phyloP scores from a whole-genome alignment of 139 green algal genomes.

The Gonium pectorale region DNA sequence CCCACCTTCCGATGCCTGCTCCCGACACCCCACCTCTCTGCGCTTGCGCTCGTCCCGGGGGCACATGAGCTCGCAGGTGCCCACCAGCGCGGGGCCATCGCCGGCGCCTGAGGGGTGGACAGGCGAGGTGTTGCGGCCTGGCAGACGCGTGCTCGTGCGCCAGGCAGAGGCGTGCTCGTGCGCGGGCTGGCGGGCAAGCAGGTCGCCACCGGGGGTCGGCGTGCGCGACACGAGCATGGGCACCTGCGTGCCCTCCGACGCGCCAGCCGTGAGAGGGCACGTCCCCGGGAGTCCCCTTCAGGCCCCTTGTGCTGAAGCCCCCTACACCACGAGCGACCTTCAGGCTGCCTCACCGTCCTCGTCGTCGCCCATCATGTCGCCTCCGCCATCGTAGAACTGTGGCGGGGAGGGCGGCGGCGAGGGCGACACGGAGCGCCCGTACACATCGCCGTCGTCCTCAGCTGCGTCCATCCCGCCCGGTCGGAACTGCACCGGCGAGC shows the following conservation, averaged over 20 bases:
- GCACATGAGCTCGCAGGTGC: conserved; percentile 81
- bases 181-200: too few relatives aligned
- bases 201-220: too few relatives aligned
- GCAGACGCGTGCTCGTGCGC: too few relatives aligned
- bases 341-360: conserved; percentile 23
- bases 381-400: neutral
- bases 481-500: neutral
- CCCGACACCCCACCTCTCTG: conserved; percentile 35
- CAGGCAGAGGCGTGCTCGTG: too few relatives aligned
- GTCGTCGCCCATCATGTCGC: conserved; percentile 21
- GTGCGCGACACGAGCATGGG: too few relatives aligned
- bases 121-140: neutral
- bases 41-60: conserved; percentile 67
- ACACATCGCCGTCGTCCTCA: neutral
- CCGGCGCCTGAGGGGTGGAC: neutral
- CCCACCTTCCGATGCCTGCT: too few relatives aligned
- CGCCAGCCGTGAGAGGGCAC: too few relatives aligned
- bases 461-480: neutral
- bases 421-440: neutral
- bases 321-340: too few relatives aligned
- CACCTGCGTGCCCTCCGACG: too few relatives aligned
- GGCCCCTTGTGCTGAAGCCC: too few relatives aligned
- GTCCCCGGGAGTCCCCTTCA: too few relatives aligned
- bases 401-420: conserved; percentile 21
- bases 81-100: conserved; percentile 17